Conservation (phyloP, 768 basidiomycete genomes). For the Kwoniella europaea region DNA sequence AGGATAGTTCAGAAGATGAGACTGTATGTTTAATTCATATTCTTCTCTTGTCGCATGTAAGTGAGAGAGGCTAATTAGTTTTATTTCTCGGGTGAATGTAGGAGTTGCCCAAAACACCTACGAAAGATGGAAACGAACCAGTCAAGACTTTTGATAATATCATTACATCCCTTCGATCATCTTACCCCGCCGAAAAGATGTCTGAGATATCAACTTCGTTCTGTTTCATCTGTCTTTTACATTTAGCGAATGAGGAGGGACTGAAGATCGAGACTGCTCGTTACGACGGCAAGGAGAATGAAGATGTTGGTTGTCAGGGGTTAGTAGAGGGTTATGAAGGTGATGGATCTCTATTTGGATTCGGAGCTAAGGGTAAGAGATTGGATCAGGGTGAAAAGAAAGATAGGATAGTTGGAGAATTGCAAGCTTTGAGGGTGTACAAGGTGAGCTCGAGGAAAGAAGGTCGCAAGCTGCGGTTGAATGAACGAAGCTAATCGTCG, state of each 20-base stretch:
- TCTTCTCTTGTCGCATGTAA: not conserved
- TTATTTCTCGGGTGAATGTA: not conserved
- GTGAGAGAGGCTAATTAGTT: not conserved
- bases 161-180: slow-evolving; percentile 75
- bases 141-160: slow-evolving; percentile 64
- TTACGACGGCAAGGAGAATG: slow-evolving; percentile 50
- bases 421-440: slow-evolving; percentile 55
- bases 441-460: slow-evolving; percentile 42
- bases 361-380: slow-evolving; percentile 7
- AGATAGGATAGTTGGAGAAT: slow-evolving; percentile 53
- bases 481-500: not conserved
- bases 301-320: slow-evolving; percentile 51
- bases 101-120: slow-evolving; percentile 39
- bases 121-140: slow-evolving; percentile 23
- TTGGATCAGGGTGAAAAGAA: slow-evolving; percentile 43
- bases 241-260: slow-evolving; percentile 95
- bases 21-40: slow-evolving; percentile 31
- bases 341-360: slow-evolving; percentile 18
- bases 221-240: slow-evolving; percentile 97
- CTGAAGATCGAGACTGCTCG: slow-evolving; percentile 69
- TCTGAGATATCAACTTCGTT: slow-evolving; percentile 98
- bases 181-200: slow-evolving; percentile 93
- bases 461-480: not conserved
- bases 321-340: slow-evolving; percentile 29
- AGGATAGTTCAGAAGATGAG: slow-evolving; percentile 54